Percentiles rank a stretch among this genome's conserved stretches.
Evolutionary conservation across 306 rosid genomes (phyloP).

Genomic region (Lithocarpus polystachyus): DNA sequence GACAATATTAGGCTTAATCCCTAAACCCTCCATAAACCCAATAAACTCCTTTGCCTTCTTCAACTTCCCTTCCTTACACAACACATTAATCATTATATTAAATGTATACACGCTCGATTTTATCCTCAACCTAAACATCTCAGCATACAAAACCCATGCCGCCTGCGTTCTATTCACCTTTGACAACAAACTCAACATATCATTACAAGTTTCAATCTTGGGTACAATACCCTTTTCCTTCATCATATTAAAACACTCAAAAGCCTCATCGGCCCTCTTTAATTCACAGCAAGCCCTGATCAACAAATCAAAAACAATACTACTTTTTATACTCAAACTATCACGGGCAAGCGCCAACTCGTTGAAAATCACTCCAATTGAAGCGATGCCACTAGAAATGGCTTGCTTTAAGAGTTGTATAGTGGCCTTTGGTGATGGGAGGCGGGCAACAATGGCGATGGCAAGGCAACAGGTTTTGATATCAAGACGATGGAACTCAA

Average conservation of each 20-base stretch:
- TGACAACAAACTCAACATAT: conserved; percentile 51
- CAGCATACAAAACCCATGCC: conserved; percentile 80
- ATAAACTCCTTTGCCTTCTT: conserved; percentile 70
- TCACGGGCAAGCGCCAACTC: conserved; percentile 32
- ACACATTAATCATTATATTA: conserved; percentile 79
- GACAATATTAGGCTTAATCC: conserved; percentile 55
- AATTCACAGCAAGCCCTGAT: conserved; percentile 54
- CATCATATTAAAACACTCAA: conserved; percentile 63
- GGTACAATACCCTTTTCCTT: conserved; percentile 44
- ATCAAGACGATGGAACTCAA: conserved; percentile 41
- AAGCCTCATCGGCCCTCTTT: conserved; percentile 49
- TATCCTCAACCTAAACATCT: conserved; percentile 76
- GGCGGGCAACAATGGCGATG: conserved; percentile 47
- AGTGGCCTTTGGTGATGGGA: conserved; percentile 54
- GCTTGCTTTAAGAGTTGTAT: conserved; percentile 38
- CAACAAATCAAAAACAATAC: conserved; percentile 43
- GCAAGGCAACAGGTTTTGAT: conserved; percentile 48
- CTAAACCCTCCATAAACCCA: conserved; percentile 62
- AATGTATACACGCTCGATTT: conserved; percentile 59
- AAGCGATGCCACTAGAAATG: conserved; percentile 23
- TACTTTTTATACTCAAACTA: conserved; percentile 28
- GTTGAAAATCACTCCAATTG: conserved; percentile 31
- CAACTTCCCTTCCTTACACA: conserved; percentile 84
- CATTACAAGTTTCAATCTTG: conserved; percentile 58
- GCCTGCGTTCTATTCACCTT: conserved; percentile 45